Evolutionary conservation across 148 eudicot genomes (phyloP).

Genomic region (Chenopodium album): DNA sequence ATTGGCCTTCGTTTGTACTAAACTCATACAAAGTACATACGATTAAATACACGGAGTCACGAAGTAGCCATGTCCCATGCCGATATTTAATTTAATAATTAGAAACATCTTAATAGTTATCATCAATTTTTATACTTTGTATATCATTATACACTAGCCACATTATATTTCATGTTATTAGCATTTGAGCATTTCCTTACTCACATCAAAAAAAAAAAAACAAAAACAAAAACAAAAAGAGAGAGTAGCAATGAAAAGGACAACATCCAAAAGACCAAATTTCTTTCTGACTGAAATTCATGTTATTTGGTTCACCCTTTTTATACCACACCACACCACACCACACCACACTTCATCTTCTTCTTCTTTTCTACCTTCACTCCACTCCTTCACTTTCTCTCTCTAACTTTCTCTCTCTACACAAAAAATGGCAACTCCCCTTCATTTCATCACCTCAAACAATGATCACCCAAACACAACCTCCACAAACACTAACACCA

Average conservation of each 20-base stretch:
- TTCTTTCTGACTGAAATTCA: constrained; percentile 18
- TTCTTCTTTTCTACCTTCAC: not conserved
- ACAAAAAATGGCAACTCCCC: constrained; percentile 7
- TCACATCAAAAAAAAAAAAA: not conserved
- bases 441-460: not conserved
- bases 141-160: not conserved
- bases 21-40: no score
- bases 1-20: no score
- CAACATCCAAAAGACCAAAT: constrained; percentile 15
- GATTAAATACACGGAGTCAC: no score
- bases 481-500: constrained; percentile 6
- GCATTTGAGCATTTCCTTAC: not conserved
- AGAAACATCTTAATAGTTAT: no score
- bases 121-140: no score
- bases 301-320: not conserved
- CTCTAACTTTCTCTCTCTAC: not conserved
- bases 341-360: not conserved
- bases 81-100: no score
- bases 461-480: constrained; percentile 9
- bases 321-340: not conserved
- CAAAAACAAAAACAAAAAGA: not conserved
- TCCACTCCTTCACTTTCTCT: not conserved
- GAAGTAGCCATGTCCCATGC: no score
- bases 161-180: not conserved
- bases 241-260: constrained; percentile 9